phyloP scores from a whole-genome alignment of 1,284 basidiomycete genomes.

The Cryptococcus hybrid region DNA sequence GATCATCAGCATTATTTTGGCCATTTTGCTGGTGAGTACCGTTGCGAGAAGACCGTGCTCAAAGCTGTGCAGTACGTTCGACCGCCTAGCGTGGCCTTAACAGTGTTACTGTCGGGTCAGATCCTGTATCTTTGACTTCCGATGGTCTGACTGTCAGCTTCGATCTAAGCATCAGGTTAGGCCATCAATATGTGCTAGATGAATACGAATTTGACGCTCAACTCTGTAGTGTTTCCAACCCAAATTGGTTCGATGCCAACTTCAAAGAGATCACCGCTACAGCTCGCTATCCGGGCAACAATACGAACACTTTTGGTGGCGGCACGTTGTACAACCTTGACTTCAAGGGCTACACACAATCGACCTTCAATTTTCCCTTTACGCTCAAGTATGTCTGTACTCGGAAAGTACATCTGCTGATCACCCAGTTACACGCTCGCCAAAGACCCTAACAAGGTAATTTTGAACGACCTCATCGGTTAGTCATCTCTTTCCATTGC shows the following conservation, averaged over 20 bases:
- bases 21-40: conserved; percentile 65
- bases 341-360: conserved; percentile 64
- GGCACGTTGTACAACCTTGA: conserved; percentile 63
- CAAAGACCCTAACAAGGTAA: conserved; percentile 59
- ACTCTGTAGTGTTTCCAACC: conserved; percentile 68
- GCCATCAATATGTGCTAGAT: conserved; percentile 6
- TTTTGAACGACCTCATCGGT: conserved; percentile 60
- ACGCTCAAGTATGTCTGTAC: conserved; percentile 54
- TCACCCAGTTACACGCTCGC: conserved; percentile 59
- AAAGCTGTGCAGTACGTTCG: conserved; percentile 63
- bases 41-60: neutral
- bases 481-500: conserved; percentile 5
- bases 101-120: conserved; percentile 52
- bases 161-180: conserved; percentile 66
- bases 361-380: conserved; percentile 80
- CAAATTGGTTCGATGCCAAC: conserved; percentile 76
- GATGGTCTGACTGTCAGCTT: conserved; percentile 63
- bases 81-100: conserved; percentile 71
- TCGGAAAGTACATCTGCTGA: neutral
- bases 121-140: conserved; percentile 28
- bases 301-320: conserved; percentile 62
- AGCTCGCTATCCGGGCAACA: conserved; percentile 70
- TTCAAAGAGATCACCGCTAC: conserved; percentile 68
- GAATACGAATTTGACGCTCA: neutral
- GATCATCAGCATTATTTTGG: conserved; percentile 65